These are phyloP conservation scores for Metschnikowia picachoensis DNA, from an alignment of 805 yeast genomes.

Conservation along the genomic window DNA sequence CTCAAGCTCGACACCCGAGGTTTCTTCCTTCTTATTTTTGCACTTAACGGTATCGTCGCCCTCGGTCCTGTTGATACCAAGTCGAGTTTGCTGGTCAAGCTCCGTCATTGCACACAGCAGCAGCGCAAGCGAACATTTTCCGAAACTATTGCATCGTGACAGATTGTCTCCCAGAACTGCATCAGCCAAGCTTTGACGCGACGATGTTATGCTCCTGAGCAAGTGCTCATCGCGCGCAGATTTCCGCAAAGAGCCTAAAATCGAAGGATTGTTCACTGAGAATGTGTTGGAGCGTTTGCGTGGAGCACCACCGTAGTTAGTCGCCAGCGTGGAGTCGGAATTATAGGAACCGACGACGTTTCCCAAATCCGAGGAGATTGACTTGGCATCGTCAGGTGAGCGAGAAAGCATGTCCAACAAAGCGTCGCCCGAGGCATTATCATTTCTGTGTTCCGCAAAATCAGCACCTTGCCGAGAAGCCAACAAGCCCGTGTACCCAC, in stretches of 20 bases:
- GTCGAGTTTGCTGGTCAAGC: neutral
- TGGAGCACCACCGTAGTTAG: constrained; percentile 30
- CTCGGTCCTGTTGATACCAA: neutral
- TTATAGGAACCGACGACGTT: constrained; percentile 40
- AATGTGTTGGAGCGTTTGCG: constrained; percentile 11
- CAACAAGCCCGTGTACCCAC: constrained; percentile 14
- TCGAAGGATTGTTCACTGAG: constrained; percentile 10
- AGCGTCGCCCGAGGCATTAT: neutral
- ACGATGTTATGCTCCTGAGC: neutral
- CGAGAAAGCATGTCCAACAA: neutral
- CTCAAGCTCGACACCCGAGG: neutral
- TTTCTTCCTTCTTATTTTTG: neutral
- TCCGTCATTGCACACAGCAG: neutral
- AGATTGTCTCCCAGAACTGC: neutral
- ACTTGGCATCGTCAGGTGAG: constrained; percentile 13
- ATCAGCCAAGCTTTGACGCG: constrained; percentile 2
- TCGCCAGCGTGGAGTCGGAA: constrained; percentile 39
- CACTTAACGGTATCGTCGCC: neutral
- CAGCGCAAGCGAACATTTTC: neutral
- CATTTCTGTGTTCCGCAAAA: neutral
- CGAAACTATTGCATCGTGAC: constrained; percentile 1
- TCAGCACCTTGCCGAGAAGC: neutral
- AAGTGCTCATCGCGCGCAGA: constrained; percentile 3
- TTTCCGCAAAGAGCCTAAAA: constrained; percentile 14
- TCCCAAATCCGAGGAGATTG: constrained; percentile 33